Evolutionary conservation across 345 rosid species (phyloP).

Genomic region (Citrus australasica): DNA sequence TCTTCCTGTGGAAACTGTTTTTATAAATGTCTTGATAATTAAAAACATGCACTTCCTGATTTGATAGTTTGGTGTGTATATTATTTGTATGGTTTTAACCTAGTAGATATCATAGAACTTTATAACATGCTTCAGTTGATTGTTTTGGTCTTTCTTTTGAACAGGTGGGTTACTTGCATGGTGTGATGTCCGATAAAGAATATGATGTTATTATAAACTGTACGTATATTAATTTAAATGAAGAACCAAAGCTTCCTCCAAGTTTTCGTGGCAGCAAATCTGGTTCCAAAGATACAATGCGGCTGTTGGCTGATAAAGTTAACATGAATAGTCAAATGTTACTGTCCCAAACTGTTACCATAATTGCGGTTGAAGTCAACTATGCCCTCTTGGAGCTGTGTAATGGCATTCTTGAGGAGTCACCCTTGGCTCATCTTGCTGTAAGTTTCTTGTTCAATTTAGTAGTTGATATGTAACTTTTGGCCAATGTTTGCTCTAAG

Average conservation of each 20-base stretch:
- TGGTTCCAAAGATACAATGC: constrained; percentile 74
- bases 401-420: constrained; percentile 71
- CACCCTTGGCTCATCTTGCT: constrained; percentile 86
- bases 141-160: constrained; percentile 21
- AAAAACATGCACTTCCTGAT: not conserved
- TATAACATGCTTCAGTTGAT: not conserved
- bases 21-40: no score
- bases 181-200: constrained; percentile 87
- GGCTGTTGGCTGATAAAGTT: constrained; percentile 84
- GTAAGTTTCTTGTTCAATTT: constrained; percentile 41
- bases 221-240: constrained; percentile 60
- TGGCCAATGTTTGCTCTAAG: not conserved
- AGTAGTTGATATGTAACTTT: not conserved
- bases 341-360: constrained; percentile 76
- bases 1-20: not conserved
- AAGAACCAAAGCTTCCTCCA: constrained; percentile 87
- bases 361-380: constrained; percentile 79
- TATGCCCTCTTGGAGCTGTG: constrained; percentile 91
- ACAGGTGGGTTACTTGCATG: constrained; percentile 88
- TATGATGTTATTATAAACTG: constrained; percentile 80
- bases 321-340: constrained; percentile 84
- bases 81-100: not conserved
- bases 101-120: not conserved
- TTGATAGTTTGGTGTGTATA: not conserved
- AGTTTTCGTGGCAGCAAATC: constrained; percentile 80